phyloP scores from a whole-genome alignment of 345 rosid species.

The Arabis alpina region DNA sequence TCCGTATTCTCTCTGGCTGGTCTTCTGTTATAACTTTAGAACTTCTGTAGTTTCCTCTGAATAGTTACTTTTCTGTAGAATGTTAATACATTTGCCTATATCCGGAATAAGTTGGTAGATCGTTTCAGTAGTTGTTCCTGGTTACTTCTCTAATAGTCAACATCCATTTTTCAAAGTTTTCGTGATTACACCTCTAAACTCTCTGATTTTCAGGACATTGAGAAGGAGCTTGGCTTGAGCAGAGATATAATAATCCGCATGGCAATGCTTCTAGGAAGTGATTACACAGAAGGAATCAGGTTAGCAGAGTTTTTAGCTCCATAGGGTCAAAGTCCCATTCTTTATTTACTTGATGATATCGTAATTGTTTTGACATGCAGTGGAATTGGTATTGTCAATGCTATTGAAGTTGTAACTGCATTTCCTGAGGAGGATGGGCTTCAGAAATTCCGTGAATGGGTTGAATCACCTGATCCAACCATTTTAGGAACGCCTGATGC shows the following conservation, averaged over 20 bases:
- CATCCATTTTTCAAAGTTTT: constrained; percentile 1
- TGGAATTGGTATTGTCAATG: constrained; percentile 98
- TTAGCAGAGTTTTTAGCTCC: constrained; percentile 30
- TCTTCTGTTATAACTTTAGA: constrained; percentile 12
- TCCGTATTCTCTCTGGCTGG: neutral
- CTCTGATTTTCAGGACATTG: constrained; percentile 65
- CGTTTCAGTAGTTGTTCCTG: constrained; percentile 9
- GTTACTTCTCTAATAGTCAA: neutral
- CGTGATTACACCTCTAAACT: neutral
- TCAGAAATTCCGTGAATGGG: constrained; percentile 85
- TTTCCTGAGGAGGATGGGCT: constrained; percentile 95
- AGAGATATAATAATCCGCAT: constrained; percentile 83
- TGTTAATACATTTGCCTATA: constrained; percentile 2
- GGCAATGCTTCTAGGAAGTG: constrained; percentile 98
- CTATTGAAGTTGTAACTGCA: constrained; percentile 93
- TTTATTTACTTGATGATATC: constrained; percentile 14
- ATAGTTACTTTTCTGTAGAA: neutral
- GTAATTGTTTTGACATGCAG: constrained; percentile 50
- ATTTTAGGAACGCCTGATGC: constrained; percentile 66
- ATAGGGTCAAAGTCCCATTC: neutral
- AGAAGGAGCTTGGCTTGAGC: constrained; percentile 85
- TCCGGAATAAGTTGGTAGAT: neutral
- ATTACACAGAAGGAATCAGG: constrained; percentile 99
- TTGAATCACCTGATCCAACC: constrained; percentile 95
- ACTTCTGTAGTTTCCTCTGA: constrained; percentile 10